A percentile compares a stretch with the other conserved stretches of the same genome.
Evolutionary conservation across 106 monocot genomes (phyloP).

Genomic region (Alisma plantagoaquatica): DNA sequence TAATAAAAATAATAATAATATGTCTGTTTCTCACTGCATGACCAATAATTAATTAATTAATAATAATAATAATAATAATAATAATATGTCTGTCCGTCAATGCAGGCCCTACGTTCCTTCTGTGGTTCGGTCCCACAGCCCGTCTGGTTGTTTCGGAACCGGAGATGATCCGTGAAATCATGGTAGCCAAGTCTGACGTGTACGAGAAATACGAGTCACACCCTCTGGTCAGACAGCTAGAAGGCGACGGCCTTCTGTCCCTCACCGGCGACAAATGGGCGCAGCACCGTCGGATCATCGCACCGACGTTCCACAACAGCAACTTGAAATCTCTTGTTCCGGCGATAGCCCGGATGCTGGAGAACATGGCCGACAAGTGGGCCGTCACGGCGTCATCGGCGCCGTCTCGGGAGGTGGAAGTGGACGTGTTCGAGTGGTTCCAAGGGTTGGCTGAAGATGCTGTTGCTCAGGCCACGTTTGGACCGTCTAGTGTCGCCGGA

Average conservation of each 20-base stretch:
- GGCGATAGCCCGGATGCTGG: slow-evolving; percentile 39
- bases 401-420: no score
- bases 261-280: slow-evolving; percentile 70
- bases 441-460: slow-evolving; percentile 4
- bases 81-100: no score
- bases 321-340: slow-evolving; percentile 61
- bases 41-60: no score
- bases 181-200: slow-evolving; percentile 36
- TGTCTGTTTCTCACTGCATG: no score
- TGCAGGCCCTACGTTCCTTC: slow-evolving; percentile 61
- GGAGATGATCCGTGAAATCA: slow-evolving; percentile 63
- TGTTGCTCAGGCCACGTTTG: background rate
- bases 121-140: slow-evolving; percentile 74
- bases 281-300: slow-evolving; percentile 53
- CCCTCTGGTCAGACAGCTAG: slow-evolving; percentile 64
- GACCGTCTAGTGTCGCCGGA: background rate
- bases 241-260: slow-evolving; percentile 72
- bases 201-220: slow-evolving; percentile 74
- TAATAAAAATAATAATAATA: no score
- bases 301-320: slow-evolving; percentile 61
- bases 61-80: no score
- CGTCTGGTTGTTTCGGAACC: slow-evolving; percentile 59
- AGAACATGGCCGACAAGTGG: slow-evolving; percentile 47
- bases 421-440: slow-evolving; percentile 13
- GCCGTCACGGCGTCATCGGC: slow-evolving; percentile 8